Evolutionary conservation across 306 rosid species (phyloP).

Genomic region (Nissolia schottii): DNA sequence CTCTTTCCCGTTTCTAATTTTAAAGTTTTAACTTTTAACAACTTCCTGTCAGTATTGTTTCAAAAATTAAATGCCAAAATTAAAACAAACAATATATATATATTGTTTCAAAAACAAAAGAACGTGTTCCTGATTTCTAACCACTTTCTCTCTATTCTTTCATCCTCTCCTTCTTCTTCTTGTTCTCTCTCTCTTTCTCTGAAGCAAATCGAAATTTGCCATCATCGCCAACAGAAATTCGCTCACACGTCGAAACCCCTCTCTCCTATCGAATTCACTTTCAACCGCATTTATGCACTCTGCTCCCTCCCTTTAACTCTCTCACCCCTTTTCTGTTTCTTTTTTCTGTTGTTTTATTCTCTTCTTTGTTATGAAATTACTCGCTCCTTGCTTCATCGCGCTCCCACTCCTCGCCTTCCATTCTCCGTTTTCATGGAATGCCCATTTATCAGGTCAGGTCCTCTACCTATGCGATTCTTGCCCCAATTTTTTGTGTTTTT

Average conservation of each 20-base stretch:
- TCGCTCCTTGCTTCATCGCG: slow-evolving; percentile 18
- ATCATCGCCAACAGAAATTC: too few relatives aligned
- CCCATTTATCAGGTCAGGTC: slow-evolving; percentile 39
- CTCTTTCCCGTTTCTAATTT: too few relatives aligned
- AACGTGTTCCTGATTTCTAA: neutral
- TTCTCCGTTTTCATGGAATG: slow-evolving; percentile 36
- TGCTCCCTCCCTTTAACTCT: too few relatives aligned
- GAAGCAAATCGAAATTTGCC: slow-evolving; percentile 20
- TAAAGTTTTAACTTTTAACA: too few relatives aligned
- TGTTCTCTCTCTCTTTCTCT: neutral
- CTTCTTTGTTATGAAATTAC: slow-evolving; percentile 48
- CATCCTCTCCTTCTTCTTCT: neutral
- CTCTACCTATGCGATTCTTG: too few relatives aligned
- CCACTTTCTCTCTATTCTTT: slow-evolving; percentile 10
- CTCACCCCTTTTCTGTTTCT: neutral
- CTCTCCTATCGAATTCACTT: too few relatives aligned
- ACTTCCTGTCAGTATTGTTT: neutral
- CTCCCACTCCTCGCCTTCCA: neutral
- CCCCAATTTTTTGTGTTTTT: too few relatives aligned
- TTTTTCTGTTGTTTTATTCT: neutral
- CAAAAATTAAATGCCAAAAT: neutral
- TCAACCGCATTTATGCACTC: too few relatives aligned
- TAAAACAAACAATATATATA: neutral
- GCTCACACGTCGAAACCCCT: too few relatives aligned
- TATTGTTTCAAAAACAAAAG: neutral